Evolutionary conservation across 176 grass and related monocot genomes (phyloP), one percentile per base, ranked within the genome.

Genomic region (Musa itinerans): DNA sequence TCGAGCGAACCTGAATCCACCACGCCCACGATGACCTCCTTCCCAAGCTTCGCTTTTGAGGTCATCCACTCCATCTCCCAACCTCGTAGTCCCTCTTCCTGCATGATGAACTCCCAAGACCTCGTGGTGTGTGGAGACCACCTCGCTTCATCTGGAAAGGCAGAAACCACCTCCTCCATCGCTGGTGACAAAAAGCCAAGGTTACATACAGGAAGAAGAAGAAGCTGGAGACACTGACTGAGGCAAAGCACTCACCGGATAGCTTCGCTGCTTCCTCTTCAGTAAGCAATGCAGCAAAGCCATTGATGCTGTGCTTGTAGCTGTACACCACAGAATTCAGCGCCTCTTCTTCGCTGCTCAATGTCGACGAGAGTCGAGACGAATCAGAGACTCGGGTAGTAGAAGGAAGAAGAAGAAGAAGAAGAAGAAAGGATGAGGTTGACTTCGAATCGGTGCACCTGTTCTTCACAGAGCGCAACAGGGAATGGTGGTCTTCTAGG

Each of bases 301-400:
- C 95, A 76, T 93, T 98, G 63, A 98, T 80, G 82, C 64, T 98
- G 82, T 93, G 85, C 83, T 82, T 93, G 82, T 93, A 98, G 88
- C 84, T 98, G 79, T 98, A 98, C 67, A 98, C 59, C 13, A 98
- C 74, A 64, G 90, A 93, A 75, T 56, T 72, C 72, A 77, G 76
- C 50, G 84, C 82, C 53, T 84, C 84, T 57, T 93, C 88, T 75
- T 91, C 78, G 54, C 94, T 97, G 10, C 68, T 12, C 25, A 24
- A 84, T 27, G 1, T 1, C 49, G 16, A 29, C 71, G 8, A 34
- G 21, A 10, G 76, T 3, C 50, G 21, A 23, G 58, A 9, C 27
- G 53, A 26, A 69, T 53, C 69, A 72, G 23, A 19, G 51, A 25
- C 63, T 26, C 58, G 52, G 24, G 19, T 6, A 65, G 8, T 55